A percentile compares a stretch with the other conserved stretches of the same genome.
phyloP scores from a whole-genome alignment of 805 yeast species.

The Metschnikowia vanudenii region DNA sequence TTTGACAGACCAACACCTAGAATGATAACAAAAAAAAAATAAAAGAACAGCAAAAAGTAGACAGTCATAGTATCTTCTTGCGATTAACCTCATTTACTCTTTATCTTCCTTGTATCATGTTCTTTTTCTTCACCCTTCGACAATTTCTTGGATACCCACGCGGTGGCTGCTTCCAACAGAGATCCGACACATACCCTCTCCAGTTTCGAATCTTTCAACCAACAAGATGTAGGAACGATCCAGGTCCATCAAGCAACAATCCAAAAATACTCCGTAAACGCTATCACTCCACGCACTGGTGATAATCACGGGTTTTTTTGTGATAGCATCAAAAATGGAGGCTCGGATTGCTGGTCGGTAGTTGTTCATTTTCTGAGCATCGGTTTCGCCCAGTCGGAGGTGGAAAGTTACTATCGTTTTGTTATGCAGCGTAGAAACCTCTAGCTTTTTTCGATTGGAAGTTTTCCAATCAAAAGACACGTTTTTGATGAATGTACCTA shows the following conservation, averaged over 20 bases:
- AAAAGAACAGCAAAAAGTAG: too few species aligned
- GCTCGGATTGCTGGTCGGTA: constrained; percentile 50
- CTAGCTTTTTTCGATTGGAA: constrained; percentile 37
- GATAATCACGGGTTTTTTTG: constrained; percentile 30
- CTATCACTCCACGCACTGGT: constrained; percentile 42
- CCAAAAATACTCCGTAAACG: constrained; percentile 45
- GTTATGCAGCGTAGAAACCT: constrained; percentile 24
- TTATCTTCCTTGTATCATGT: neutral
- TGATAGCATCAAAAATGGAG: constrained; percentile 36
- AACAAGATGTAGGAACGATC: constrained; percentile 37
- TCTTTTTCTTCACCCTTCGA: neutral
- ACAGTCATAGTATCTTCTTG: too few species aligned
- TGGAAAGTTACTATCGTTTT: constrained; percentile 26
- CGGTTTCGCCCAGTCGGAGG: constrained; percentile 22
- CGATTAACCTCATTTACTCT: too few species aligned
- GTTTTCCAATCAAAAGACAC: constrained; percentile 37
- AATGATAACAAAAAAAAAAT: too few species aligned
- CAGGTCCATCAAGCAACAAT: constrained; percentile 24
- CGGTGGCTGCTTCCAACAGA: constrained; percentile 34
- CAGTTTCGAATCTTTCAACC: constrained; percentile 51
- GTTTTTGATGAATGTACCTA: constrained; percentile 36
- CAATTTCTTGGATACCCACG: neutral
- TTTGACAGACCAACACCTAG: too few species aligned
- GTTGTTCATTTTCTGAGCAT: constrained; percentile 5
- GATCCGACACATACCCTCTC: constrained; percentile 38